These are phyloP conservation scores for Podosphaera leucotricha DNA, from an alignment of 2,329 filamentous ascomycete species.

Conservation along the genomic window DNA sequence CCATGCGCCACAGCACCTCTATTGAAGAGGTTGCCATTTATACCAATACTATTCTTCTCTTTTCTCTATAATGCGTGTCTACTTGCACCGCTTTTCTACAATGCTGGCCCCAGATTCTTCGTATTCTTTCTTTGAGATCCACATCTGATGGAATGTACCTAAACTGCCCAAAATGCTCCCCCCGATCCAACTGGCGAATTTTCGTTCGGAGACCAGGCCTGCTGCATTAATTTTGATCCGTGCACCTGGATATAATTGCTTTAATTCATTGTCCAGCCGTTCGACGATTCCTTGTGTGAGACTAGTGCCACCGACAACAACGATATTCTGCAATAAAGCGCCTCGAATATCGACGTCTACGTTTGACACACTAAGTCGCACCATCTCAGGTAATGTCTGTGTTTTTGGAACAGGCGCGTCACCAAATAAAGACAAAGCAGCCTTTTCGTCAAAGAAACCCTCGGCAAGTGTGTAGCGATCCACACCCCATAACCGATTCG, in stretches of 20 bases:
- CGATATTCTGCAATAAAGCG: constrained; percentile 65
- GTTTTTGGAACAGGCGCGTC: constrained; percentile 32
- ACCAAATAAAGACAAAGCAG: constrained; percentile 31
- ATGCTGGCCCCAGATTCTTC: constrained; percentile 81
- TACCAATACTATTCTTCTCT: too few species aligned
- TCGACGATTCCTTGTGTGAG: constrained; percentile 84
- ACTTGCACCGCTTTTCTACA: constrained; percentile 94
- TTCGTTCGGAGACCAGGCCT: constrained; percentile 64
- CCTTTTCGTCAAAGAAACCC: constrained; percentile 72
- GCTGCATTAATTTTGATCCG: constrained; percentile 76
- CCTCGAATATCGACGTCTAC: constrained; percentile 79
- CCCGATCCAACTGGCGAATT: constrained; percentile 88
- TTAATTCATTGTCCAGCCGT: constrained; percentile 65
- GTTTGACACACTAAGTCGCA: constrained; percentile 50
- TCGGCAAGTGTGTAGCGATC: constrained; percentile 75
- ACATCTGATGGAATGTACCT: constrained; percentile 98
- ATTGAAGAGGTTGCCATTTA: too few species aligned
- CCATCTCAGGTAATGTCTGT: constrained; percentile 65
- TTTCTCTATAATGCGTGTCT: neutral
- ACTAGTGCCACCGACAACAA: constrained; percentile 73
- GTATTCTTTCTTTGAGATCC: constrained; percentile 94
- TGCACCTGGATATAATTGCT: constrained; percentile 57
- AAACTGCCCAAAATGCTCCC: constrained; percentile 87
- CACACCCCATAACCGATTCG: constrained; percentile 80
- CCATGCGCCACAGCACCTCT: too few species aligned